Evolutionary conservation across 2,329 filamentous ascomycete genomes (phyloP).

Genomic region (Claviceps quebecensis): DNA sequence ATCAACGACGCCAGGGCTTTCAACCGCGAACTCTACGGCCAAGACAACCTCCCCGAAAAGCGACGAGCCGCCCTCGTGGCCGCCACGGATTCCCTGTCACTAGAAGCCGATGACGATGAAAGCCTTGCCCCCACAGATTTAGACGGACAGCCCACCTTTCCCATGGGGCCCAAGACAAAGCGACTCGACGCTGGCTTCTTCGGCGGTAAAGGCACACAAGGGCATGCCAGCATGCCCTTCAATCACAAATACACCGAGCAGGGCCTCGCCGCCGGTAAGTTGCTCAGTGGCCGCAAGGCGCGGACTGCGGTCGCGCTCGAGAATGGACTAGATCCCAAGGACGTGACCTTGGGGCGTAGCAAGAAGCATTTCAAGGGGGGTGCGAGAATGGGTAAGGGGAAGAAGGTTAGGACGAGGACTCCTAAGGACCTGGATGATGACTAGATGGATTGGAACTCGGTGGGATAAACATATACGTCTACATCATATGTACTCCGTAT

Average conservation of each 20-base stretch:
- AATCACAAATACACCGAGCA: slow-evolving; percentile 81
- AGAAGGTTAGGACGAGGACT: slow-evolving; percentile 16
- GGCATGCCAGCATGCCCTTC: slow-evolving; percentile 67
- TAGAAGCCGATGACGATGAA: slow-evolving; percentile 18
- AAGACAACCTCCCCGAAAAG: slow-evolving; percentile 67
- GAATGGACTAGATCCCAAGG: slow-evolving; percentile 69
- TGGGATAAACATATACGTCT: not conserved
- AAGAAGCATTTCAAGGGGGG: slow-evolving; percentile 96
- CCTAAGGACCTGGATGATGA: slow-evolving; percentile 5
- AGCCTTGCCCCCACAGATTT: slow-evolving; percentile 19
- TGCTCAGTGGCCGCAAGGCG: slow-evolving; percentile 71
- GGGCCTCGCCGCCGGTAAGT: slow-evolving; percentile 43
- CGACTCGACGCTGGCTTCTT: slow-evolving; percentile 87
- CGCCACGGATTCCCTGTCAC: slow-evolving; percentile 31
- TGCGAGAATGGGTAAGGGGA: slow-evolving; percentile 43
- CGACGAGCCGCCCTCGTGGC: slow-evolving; percentile 51
- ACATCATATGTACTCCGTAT: not conserved
- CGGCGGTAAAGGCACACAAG: slow-evolving; percentile 45
- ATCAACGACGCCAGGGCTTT: slow-evolving; percentile 62
- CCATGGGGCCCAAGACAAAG: slow-evolving; percentile 58
- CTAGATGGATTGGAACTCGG: not conserved
- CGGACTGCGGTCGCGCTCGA: slow-evolving; percentile 70
- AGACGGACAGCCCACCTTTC: slow-evolving; percentile 33
- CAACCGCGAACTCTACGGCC: slow-evolving; percentile 80
- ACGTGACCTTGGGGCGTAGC: slow-evolving; percentile 47